Percentiles rank a stretch among this genome's conserved stretches.
Evolutionary conservation across 176 grass and related monocot genomes (phyloP).

Genomic region (Oryza glaberrima): DNA sequence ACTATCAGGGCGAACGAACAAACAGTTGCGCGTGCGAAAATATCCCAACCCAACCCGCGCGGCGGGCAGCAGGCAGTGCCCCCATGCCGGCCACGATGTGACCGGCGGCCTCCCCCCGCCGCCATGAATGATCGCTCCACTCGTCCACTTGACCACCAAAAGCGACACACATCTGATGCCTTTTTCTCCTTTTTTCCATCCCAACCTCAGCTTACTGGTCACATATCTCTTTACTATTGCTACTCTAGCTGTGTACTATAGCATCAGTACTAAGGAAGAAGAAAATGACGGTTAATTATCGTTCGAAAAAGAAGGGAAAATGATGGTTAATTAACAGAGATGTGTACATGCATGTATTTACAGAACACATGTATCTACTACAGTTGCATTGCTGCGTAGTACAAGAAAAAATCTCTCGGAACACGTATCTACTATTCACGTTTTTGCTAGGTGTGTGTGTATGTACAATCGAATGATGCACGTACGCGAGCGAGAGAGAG

Average conservation of each 20-base stretch:
- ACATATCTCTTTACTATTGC: not conserved
- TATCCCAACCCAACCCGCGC: not conserved
- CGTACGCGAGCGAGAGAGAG: too few relatives aligned
- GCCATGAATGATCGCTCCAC: not conserved
- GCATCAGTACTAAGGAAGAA: not conserved
- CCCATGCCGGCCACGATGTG: conserved; percentile 26
- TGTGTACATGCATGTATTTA: too few relatives aligned
- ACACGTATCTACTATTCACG: not conserved
- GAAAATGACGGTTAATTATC: not conserved
- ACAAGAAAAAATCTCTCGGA: not conserved
- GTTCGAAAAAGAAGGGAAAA: too few relatives aligned
- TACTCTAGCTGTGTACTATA: too few relatives aligned
- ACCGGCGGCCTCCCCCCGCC: not conserved
- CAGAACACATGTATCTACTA: too few relatives aligned
- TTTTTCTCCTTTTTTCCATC: not conserved
- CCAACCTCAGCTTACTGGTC: not conserved
- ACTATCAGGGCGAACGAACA: not conserved
- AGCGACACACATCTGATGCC: not conserved
- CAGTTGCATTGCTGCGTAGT: not conserved
- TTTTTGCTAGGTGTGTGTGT: not conserved
- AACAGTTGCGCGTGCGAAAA: not conserved
- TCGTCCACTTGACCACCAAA: not conserved
- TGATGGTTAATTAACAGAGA: too few relatives aligned
- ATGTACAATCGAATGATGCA: not conserved
- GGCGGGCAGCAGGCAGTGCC: not conserved